A percentile compares a stretch with the other conserved stretches of the same genome.
Evolutionary conservation across 2,329 filamentous ascomycete species (phyloP).

Genomic region (Trichoderma semiorbis): DNA sequence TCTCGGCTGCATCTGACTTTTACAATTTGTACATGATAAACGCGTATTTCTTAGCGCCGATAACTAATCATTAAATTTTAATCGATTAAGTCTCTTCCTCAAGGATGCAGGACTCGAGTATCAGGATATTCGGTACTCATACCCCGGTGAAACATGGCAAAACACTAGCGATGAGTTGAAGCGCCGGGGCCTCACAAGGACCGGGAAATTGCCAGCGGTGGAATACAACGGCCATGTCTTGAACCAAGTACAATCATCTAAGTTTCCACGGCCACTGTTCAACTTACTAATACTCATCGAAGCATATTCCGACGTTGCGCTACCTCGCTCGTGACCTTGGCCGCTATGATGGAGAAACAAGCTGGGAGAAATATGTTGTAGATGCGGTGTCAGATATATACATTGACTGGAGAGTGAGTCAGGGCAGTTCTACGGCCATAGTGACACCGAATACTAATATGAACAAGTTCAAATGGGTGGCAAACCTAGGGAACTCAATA

Average conservation of each 20-base stretch:
- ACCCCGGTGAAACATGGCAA: neutral
- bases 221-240: neutral
- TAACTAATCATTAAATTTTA: neutral
- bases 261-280: neutral
- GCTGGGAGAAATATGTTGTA: conserved; percentile 35
- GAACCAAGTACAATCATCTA: neutral
- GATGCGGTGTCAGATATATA: conserved; percentile 38
- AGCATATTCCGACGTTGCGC: neutral
- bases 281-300: neutral
- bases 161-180: neutral
- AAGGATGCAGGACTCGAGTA: neutral
- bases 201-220: neutral
- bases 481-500: neutral
- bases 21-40: accelerated
- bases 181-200: neutral
- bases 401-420: conserved; percentile 36
- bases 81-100: neutral
- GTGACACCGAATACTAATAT: neutral
- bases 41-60: neutral
- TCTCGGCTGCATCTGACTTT: neutral
- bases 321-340: conserved; percentile 31
- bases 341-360: conserved; percentile 36
- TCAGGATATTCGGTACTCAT: neutral
- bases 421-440: neutral
- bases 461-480: conserved; percentile 25